These are phyloP conservation scores for Trematosphaeria pertusa DNA, from an alignment of 2,329 filamentous ascomycete species.

Conservation along the genomic window DNA sequence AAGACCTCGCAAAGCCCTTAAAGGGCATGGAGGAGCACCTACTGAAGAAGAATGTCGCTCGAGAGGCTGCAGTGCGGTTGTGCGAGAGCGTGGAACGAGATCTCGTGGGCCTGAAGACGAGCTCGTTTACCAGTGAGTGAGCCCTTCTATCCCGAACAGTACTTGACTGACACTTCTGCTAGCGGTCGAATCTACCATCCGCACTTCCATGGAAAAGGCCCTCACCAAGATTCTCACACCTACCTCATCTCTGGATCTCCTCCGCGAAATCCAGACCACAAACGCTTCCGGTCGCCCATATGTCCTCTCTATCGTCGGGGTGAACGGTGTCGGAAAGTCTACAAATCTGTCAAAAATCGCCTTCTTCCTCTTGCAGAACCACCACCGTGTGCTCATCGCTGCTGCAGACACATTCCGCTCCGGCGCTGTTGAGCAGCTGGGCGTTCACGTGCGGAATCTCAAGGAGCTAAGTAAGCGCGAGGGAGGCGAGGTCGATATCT, in stretches of 20 bases:
- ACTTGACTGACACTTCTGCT: constrained; percentile 19
- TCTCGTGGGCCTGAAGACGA: constrained; percentile 88
- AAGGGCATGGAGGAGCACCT: constrained; percentile 97
- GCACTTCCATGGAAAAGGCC: constrained; percentile 87
- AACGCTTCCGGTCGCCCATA: constrained; percentile 77
- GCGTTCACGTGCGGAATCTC: constrained; percentile 92
- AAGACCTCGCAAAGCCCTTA: constrained; percentile 89
- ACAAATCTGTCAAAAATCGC: constrained; percentile 98
- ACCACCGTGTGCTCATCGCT: constrained; percentile 91
- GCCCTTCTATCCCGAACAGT: neutral
- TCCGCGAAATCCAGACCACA: constrained; percentile 88
- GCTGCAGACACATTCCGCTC: constrained; percentile 97
- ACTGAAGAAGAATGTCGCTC: constrained; percentile 93
- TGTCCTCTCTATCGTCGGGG: constrained; percentile 96
- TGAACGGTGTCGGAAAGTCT: constrained; percentile 98
- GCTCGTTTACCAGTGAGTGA: constrained; percentile 76
- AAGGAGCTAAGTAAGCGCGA: constrained; percentile 87
- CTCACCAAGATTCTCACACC: constrained; percentile 95
- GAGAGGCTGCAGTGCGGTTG: constrained; percentile 88
- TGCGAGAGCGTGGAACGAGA: constrained; percentile 92
- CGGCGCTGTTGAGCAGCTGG: constrained; percentile 94
- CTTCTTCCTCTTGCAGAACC: constrained; percentile 97
- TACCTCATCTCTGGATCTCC: constrained; percentile 89
- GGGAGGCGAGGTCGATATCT: constrained; percentile 81
- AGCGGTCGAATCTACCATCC: constrained; percentile 81